These are phyloP conservation scores for Aspergillus nanangensis DNA, from an alignment of 495 filamentous ascomycete species.

Conservation along the genomic window DNA sequence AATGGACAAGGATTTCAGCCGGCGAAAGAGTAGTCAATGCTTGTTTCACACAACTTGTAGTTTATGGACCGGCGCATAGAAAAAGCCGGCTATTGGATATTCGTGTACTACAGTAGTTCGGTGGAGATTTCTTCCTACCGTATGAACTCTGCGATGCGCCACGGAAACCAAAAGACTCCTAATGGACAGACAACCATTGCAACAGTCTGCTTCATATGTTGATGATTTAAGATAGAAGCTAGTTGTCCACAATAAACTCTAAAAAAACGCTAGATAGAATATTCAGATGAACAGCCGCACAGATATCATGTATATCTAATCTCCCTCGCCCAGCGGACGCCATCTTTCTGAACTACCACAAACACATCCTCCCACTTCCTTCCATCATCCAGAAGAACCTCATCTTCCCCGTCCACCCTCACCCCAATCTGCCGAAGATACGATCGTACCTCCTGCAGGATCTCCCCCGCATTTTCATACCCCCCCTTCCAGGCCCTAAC, in stretches of 20 bases:
- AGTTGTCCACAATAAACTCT: too few relatives aligned
- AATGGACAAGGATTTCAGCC: too few relatives aligned
- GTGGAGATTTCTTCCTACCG: too few relatives aligned
- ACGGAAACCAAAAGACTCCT: too few relatives aligned
- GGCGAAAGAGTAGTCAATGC: too few relatives aligned
- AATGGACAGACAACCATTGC: too few relatives aligned
- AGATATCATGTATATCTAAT: slow-evolving; percentile 2
- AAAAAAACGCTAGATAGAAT: background rate
- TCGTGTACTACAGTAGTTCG: too few relatives aligned
- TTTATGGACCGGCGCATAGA: too few relatives aligned
- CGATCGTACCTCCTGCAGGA: background rate
- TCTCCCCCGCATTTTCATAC: slow-evolving; percentile 4
- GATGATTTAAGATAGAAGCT: background rate
- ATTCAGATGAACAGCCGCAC: background rate
- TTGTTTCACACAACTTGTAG: too few relatives aligned
- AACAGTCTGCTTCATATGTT: too few relatives aligned
- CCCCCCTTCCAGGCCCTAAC: slow-evolving; percentile 5
- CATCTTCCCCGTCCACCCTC: slow-evolving; percentile 1
- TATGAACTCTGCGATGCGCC: too few relatives aligned
- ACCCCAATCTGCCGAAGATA: background rate
- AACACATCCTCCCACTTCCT: background rate
- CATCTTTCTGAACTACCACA: background rate
- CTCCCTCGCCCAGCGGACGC: background rate
- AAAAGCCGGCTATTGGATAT: too few relatives aligned
- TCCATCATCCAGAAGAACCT: slow-evolving; percentile 2